Evolutionary conservation across 257 asterid species (phyloP).

Genomic region (Orobanche coerulescens): DNA sequence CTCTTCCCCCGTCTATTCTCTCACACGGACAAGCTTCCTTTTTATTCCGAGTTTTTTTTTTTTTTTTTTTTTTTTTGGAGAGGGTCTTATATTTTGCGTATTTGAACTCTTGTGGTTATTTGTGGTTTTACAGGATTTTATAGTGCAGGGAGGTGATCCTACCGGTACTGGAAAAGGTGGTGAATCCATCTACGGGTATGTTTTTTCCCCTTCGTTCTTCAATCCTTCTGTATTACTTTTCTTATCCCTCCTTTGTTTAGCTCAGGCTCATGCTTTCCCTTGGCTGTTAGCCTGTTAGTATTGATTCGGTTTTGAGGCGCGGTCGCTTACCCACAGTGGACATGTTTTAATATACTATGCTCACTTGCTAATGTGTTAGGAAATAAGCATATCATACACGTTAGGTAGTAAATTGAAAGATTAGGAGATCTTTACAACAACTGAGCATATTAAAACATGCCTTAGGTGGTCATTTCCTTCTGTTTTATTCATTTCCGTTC

Average conservation of each 20-base stretch:
- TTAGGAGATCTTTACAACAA: too few species aligned
- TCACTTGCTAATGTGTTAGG: too few species aligned
- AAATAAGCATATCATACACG: too few species aligned
- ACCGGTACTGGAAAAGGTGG: constrained; percentile 98
- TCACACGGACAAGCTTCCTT: not conserved
- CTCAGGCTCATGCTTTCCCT: not conserved
- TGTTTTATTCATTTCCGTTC: too few species aligned
- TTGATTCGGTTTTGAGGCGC: too few species aligned
- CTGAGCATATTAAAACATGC: too few species aligned
- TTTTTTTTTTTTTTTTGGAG: too few species aligned
- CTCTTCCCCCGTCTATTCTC: not conserved
- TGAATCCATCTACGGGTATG: constrained; percentile 86
- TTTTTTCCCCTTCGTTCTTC: not conserved
- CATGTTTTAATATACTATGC: too few species aligned
- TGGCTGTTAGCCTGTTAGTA: not conserved
- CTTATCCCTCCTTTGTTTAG: not conserved
- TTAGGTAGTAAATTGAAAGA: too few species aligned
- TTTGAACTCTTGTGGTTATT: not conserved
- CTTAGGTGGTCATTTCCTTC: too few species aligned
- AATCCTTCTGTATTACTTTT: too few species aligned
- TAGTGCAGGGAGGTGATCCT: constrained; percentile 98
- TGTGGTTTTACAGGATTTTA: constrained; percentile 51
- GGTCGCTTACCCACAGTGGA: too few species aligned
- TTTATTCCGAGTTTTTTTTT: not conserved
- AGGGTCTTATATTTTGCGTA: not conserved